Conservation (phyloP, 73 alveolate genomes). For the Paramecium sexaurelia region DNA sequence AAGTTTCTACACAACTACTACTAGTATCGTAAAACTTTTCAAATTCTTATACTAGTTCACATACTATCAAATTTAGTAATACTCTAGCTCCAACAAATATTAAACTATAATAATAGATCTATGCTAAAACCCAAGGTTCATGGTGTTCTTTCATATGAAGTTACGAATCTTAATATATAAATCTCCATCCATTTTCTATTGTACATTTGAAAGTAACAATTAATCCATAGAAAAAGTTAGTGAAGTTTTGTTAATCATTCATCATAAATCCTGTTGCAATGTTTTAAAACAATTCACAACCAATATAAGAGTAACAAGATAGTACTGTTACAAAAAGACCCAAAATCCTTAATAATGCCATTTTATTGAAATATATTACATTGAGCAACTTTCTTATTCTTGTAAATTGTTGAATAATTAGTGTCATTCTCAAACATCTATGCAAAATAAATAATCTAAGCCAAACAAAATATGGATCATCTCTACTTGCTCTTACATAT, state of each 20-base stretch:
- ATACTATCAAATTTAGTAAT: neutral
- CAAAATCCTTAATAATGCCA: conserved; percentile 16
- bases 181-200: conserved; percentile 47
- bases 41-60: conserved; percentile 42
- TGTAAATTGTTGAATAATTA: neutral
- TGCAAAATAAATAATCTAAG: neutral
- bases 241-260: conserved; percentile 7
- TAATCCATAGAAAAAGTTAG: neutral
- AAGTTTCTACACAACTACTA: conserved; percentile 11
- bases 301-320: conserved; percentile 32
- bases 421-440: conserved; percentile 35
- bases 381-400: conserved; percentile 14
- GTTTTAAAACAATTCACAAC: neutral
- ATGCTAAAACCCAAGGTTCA: neutral
- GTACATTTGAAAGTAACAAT: neutral
- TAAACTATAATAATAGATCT: neutral
- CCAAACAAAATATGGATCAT: conserved; percentile 18
- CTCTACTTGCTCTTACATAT: conserved; percentile 30
- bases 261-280: neutral
- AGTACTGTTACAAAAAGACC: conserved; percentile 29
- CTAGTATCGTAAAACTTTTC: conserved; percentile 41
- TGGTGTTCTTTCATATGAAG: neutral
- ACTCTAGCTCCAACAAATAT: neutral
- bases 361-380: conserved; percentile 17
- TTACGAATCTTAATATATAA: neutral